phyloP scores from a whole-genome alignment of 768 basidiomycete genomes.

The Amanita subjunquillea region DNA sequence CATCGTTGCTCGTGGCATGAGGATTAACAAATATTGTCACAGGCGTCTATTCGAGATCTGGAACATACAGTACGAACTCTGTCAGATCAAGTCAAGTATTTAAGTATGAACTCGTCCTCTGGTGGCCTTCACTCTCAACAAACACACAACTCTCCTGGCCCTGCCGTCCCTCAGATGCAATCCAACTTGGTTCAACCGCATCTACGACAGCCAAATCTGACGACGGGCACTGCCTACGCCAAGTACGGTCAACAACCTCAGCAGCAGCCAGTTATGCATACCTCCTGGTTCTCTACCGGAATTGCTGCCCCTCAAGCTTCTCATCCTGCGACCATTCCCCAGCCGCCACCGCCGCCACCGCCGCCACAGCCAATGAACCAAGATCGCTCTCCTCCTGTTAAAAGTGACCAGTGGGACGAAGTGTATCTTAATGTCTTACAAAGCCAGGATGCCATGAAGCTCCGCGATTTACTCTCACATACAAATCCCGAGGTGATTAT shows the following conservation, averaged over 20 bases:
- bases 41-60: conserved; percentile 72
- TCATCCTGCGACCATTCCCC: conserved; percentile 66
- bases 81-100: conserved; percentile 76
- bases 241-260: conserved; percentile 26
- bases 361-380: conserved; percentile 21
- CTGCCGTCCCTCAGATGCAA: conserved; percentile 26
- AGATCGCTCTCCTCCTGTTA: conserved; percentile 44
- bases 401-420: conserved; percentile 76
- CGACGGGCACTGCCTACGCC: conserved; percentile 24
- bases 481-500: conserved; percentile 75
- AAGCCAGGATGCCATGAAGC: conserved; percentile 62
- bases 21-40: neutral
- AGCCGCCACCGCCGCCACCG: conserved; percentile 38
- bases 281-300: conserved; percentile 50
- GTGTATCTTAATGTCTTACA: conserved; percentile 69
- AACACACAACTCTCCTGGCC: conserved; percentile 29
- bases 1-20: neutral
- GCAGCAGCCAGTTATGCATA: conserved; percentile 27
- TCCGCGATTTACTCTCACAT: conserved; percentile 61
- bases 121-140: conserved; percentile 29
- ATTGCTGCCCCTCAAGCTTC: conserved; percentile 80
- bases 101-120: conserved; percentile 40
- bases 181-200: conserved; percentile 26
- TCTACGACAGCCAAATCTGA: conserved; percentile 31
- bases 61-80: conserved; percentile 68